Evolutionary conservation across 768 basidiomycete genomes (phyloP).

Genomic region (Scleroderma citrinum): DNA sequence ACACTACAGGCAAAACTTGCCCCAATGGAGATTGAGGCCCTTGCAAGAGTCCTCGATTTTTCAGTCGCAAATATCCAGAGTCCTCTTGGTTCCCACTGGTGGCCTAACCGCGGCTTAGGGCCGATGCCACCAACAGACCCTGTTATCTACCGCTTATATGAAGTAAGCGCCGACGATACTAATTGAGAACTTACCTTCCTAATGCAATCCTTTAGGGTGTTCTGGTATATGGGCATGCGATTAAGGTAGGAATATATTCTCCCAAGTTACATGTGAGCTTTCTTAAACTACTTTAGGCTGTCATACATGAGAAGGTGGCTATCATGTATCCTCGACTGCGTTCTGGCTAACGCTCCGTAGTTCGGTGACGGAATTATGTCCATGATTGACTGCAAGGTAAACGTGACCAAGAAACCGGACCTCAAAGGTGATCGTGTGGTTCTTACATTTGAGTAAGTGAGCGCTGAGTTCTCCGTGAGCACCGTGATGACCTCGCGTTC

Average conservation of each 20-base stretch:
- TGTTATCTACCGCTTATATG: slow-evolving; percentile 75
- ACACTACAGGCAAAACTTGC: slow-evolving; percentile 57
- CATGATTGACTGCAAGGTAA: slow-evolving; percentile 79
- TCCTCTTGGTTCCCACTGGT: slow-evolving; percentile 62
- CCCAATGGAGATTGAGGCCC: slow-evolving; percentile 48
- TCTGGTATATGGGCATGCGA: slow-evolving; percentile 71
- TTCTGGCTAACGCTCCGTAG: slow-evolving; percentile 26
- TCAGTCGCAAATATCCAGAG: slow-evolving; percentile 32
- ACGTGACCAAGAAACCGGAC: slow-evolving; percentile 60
- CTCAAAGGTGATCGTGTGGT: slow-evolving; percentile 77
- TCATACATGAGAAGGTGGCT: slow-evolving; percentile 71
- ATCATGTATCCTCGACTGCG: neutral
- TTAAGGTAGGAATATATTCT: slow-evolving; percentile 48
- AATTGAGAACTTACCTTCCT: neutral
- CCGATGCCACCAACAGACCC: slow-evolving; percentile 73
- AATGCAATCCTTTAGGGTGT: slow-evolving; percentile 41
- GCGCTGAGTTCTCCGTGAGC: neutral
- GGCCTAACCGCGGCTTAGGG: slow-evolving; percentile 63
- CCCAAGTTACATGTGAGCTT: neutral
- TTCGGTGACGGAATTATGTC: slow-evolving; percentile 89
- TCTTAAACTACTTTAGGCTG: slow-evolving; percentile 35
- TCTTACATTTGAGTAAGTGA: slow-evolving; percentile 71
- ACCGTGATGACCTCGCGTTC: slow-evolving; percentile 1
- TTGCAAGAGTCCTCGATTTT: slow-evolving; percentile 48
- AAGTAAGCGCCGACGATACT: slow-evolving; percentile 35